phyloP scores from a whole-genome alignment of 208 protist genomes.

The Wallacemonas collosoma region DNA sequence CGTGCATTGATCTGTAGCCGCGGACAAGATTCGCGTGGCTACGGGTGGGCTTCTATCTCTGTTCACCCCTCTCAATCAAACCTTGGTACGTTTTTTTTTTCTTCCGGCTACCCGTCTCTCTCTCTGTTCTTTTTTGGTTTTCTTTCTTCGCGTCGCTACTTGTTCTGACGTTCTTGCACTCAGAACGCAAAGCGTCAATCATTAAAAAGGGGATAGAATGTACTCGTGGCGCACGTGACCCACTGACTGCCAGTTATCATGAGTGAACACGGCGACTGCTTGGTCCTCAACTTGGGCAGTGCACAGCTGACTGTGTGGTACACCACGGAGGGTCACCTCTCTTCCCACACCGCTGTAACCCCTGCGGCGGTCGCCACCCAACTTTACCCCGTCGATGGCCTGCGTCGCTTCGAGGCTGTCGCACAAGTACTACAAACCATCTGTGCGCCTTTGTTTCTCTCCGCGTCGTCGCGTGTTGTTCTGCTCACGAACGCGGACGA shows the following conservation, averaged over 20 bases:
- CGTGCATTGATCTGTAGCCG: no score
- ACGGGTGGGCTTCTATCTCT: no score
- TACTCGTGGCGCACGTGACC: no score
- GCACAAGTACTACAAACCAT: not conserved
- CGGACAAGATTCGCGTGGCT: no score
- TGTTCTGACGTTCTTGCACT: no score
- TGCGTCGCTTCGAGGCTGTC: not conserved
- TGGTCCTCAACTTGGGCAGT: not conserved
- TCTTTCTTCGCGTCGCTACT: no score
- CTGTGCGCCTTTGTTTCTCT: constrained; percentile 1
- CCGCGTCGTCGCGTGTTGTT: constrained; percentile 2
- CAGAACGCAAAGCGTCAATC: no score
- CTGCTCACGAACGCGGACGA: constrained; percentile 20
- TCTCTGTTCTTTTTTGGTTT: no score
- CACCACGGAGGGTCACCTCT: not conserved
- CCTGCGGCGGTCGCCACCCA: not conserved
- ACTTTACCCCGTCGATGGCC: not conserved
- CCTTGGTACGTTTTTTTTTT: no score
- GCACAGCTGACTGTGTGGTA: not conserved
- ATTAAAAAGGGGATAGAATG: no score
- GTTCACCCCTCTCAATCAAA: no score
- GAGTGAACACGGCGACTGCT: not conserved
- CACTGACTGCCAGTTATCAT: not conserved
- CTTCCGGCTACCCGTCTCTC: no score
- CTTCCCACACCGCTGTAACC: not conserved